Conservation (phyloP, 768 basidiomycete species). For the Collybiopsis confluens region DNA sequence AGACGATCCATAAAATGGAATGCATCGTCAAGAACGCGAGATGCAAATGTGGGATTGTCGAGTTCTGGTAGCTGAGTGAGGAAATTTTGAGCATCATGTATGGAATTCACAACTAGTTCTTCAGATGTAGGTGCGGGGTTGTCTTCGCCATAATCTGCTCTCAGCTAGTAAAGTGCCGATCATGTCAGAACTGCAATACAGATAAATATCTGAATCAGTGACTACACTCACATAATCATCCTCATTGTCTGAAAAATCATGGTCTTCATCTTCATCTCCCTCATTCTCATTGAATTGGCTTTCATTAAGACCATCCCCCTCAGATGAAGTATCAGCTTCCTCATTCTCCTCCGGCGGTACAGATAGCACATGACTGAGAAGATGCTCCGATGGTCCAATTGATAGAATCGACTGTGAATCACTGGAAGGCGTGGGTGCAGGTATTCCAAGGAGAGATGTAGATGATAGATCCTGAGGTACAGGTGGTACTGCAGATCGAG, state of each 20-base stretch:
- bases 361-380: not conserved
- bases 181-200: no score
- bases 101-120: not conserved
- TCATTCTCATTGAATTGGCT: no score
- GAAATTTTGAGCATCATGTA: not conserved
- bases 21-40: constrained; percentile 9
- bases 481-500: not conserved
- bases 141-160: not conserved
- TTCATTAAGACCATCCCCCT: not conserved
- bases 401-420: not conserved
- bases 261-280: no score
- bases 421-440: not conserved
- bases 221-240: no score
- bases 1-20: constrained; percentile 10
- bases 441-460: constrained; percentile 2
- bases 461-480: constrained; percentile 5
- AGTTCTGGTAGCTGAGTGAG: not conserved
- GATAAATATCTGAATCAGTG: no score
- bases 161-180: no score
- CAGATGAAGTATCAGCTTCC: not conserved
- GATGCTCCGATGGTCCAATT: not conserved
- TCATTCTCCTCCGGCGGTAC: not conserved
- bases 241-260: no score
- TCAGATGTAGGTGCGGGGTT: not conserved
- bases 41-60: not conserved